Percentiles rank a stretch among this genome's conserved stretches.
Evolutionary conservation across 768 basidiomycete species (phyloP).

Genomic region (Pisolithus microcarpus): DNA sequence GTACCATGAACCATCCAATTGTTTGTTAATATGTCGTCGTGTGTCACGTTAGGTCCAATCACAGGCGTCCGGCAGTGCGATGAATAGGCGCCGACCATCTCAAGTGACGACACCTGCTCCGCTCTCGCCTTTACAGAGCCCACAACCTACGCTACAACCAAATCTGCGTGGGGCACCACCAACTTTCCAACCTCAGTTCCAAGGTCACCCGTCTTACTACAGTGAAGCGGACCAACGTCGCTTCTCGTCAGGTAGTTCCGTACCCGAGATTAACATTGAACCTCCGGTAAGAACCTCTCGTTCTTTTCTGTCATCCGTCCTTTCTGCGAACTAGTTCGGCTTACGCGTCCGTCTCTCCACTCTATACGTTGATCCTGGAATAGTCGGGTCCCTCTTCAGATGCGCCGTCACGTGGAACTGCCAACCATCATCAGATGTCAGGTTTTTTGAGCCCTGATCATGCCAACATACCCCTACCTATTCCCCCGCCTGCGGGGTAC

Average conservation of each 20-base stretch:
- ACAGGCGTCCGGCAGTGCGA: constrained; percentile 9
- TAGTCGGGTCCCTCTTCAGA: constrained; percentile 28
- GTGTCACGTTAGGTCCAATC: constrained; percentile 4
- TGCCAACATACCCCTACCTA: constrained; percentile 21
- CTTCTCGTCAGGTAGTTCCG: constrained; percentile 27
- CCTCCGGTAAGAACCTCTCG: constrained; percentile 18
- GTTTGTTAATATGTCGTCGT: neutral
- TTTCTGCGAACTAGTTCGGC: neutral
- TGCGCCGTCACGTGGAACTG: constrained; percentile 24
- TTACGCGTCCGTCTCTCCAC: neutral
- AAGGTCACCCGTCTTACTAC: constrained; percentile 16
- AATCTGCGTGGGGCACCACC: constrained; percentile 14
- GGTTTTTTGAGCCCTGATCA: constrained; percentile 27
- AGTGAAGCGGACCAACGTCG: constrained; percentile 13
- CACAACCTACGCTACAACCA: constrained; percentile 7
- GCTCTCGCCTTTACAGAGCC: constrained; percentile 17
- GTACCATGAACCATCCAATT: neutral
- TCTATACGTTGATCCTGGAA: neutral
- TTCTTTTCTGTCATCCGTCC: neutral
- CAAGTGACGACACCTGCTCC: constrained; percentile 20
- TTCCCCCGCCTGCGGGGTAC: constrained; percentile 11
- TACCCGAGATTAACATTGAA: constrained; percentile 27
- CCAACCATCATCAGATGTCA: constrained; percentile 1
- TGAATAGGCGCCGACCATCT: constrained; percentile 13
- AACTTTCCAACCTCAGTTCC: constrained; percentile 15